Conservation (phyloP, 768 basidiomycete species). For the Pisolithus marmoratus region DNA sequence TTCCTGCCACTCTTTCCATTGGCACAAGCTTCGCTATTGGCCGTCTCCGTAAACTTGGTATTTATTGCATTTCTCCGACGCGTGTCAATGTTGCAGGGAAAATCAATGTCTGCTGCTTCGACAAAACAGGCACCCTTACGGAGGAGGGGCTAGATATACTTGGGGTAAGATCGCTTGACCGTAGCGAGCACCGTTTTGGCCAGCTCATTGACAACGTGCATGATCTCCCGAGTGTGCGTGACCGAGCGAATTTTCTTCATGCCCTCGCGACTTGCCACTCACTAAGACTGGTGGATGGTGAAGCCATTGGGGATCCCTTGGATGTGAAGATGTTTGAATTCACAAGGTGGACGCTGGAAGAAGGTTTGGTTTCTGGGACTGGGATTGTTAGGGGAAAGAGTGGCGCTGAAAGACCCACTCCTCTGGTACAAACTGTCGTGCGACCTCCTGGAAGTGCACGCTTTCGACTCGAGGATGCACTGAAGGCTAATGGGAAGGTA, state of each 20-base stretch:
- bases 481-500: constrained; percentile 79
- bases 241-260: constrained; percentile 83
- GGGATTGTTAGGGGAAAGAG: constrained; percentile 63
- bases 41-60: constrained; percentile 78
- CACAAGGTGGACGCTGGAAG: constrained; percentile 93
- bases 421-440: constrained; percentile 94
- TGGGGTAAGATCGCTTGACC: constrained; percentile 83
- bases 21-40: constrained; percentile 93
- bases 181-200: constrained; percentile 72
- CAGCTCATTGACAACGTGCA: constrained; percentile 84
- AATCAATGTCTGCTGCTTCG: constrained; percentile 96
- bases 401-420: constrained; percentile 64
- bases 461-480: constrained; percentile 89
- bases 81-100: constrained; percentile 94
- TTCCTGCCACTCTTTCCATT: constrained; percentile 95
- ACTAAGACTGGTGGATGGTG: constrained; percentile 81
- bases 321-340: constrained; percentile 99
- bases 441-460: constrained; percentile 90
- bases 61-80: constrained; percentile 96
- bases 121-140: constrained; percentile 97
- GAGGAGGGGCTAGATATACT: constrained; percentile 98
- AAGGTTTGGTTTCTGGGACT: constrained; percentile 70
- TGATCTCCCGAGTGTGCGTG: constrained; percentile 67
- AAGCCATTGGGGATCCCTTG: constrained; percentile 90
- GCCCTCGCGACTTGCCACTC: constrained; percentile 96